Evolutionary conservation across 2,329 filamentous ascomycete genomes (phyloP).

Genomic region (Fusarium sp.): DNA sequence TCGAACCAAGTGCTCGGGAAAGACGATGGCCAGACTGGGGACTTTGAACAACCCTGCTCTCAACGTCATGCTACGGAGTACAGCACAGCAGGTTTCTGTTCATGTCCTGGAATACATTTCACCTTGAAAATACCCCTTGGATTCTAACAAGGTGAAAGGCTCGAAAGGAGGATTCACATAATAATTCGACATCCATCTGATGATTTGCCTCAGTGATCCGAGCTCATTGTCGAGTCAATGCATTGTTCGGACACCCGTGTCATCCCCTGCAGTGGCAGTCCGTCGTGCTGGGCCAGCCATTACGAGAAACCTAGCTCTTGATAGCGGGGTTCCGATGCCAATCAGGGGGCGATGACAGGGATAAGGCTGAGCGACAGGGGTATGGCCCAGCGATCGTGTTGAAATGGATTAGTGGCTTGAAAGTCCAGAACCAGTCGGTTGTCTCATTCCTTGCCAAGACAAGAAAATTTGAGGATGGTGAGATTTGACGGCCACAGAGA

Average conservation of each 20-base stretch:
- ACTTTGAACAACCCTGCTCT: constrained; percentile 23
- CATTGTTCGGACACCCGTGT: constrained; percentile 19
- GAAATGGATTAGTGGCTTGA: constrained; percentile 37
- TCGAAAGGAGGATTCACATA: background rate
- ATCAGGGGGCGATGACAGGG: constrained; percentile 39
- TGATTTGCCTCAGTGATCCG: constrained; percentile 19
- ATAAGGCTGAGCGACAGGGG: constrained; percentile 33
- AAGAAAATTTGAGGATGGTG: constrained; percentile 28
- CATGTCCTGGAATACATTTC: background rate
- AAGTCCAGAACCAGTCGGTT: constrained; percentile 37
- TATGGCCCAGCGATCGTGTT: constrained; percentile 30
- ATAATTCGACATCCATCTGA: constrained; percentile 2
- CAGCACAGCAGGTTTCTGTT: background rate
- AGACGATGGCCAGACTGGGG: constrained; percentile 32
- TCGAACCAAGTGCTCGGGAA: constrained; percentile 39
- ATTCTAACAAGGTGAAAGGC: background rate
- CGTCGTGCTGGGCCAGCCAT: constrained; percentile 26
- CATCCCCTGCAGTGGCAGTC: constrained; percentile 22
- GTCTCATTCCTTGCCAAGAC: constrained; percentile 35
- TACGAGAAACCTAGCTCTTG: constrained; percentile 19
- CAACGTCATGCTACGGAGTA: constrained; percentile 27
- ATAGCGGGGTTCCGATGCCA: constrained; percentile 36
- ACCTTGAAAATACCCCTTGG: background rate
- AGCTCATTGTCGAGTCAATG: constrained; percentile 29
- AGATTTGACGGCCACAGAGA: constrained; percentile 29